A percentile compares a stretch with the other conserved stretches of the same genome.
phyloP scores from a whole-genome alignment of 1,139 yeast genomes.

The Kurtzmaniella quercitrusa region DNA sequence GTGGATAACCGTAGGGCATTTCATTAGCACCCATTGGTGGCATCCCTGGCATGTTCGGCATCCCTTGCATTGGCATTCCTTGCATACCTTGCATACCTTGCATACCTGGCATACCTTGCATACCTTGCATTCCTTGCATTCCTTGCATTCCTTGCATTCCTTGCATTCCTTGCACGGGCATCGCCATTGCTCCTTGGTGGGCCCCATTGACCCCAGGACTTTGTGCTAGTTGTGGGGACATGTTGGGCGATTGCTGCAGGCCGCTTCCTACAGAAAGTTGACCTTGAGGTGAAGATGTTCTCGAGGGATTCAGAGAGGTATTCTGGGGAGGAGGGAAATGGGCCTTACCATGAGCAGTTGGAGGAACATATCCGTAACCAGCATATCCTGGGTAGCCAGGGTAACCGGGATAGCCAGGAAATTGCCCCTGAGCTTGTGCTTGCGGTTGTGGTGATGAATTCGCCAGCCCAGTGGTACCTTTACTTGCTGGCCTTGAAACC shows the following conservation, averaged over 20 bases:
- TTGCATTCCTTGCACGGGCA: not conserved
- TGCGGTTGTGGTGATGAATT: not conserved
- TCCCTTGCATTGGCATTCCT: not conserved
- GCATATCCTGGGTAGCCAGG: constrained; percentile 10
- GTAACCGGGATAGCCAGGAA: constrained; percentile 11
- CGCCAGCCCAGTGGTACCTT: too few species aligned
- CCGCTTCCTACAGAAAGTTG: not conserved
- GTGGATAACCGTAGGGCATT: constrained; percentile 8
- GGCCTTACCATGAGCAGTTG: constrained; percentile 1
- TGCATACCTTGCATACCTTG: not conserved
- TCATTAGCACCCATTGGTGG: constrained; percentile 1
- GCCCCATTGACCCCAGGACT: constrained; percentile 1
- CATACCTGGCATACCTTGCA: not conserved
- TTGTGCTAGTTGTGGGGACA: not conserved
- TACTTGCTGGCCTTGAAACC: not conserved
- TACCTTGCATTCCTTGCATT: not conserved
- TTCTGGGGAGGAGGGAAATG: constrained; percentile 5
- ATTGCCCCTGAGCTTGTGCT: not conserved
- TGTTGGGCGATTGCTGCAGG: not conserved
- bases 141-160: not conserved
- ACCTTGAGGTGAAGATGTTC: not conserved
- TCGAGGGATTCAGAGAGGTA: not conserved
- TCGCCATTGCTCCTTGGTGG: not conserved
- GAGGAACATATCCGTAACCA: constrained; percentile 6
- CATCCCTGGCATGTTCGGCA: not conserved